Base-by-base conservation (phyloP, 164 flowering plant species). In the Sextonia rubra region DNA sequence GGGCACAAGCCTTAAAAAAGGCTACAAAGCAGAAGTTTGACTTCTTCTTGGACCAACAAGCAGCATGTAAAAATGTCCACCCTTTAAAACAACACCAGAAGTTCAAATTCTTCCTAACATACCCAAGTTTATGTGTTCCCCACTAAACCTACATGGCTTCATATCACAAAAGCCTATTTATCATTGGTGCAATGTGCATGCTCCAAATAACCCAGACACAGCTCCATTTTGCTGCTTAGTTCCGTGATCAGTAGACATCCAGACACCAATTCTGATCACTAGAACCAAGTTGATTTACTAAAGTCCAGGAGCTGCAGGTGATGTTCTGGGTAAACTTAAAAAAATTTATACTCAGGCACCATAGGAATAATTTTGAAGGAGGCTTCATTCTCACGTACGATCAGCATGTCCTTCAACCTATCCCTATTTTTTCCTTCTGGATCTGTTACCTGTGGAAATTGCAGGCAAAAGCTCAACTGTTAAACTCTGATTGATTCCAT, bases 221-320 rank as follows among this genome's bases (percentile, higher is more conserved):
- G n/a, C n/a, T n/a, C n/a, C n/a, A n/a, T n/a, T n/a, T n/a, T 2
- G 68, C 18, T 30, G 26, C 44, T 60, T 12, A 37, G 9, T 44
- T 47, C 47, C 60, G 12, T 27, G 12, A 68, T 12, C 11, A 7
- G 23, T 24, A 25, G 20, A 18, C 9, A 69, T 37, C 47, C 60
- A 24, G 20, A 55, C 14, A 12, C 70, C 47, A 60, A 26, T 32
- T 48, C 60, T 8, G 20, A 29, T 56, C 62, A 69, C 79, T 79
- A 94, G 75, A 95, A 89, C 98, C 98, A 95, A 78, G 92, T 95
- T 66, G 98, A 95, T 71, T 82, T 69, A 61, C 74, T 85, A 77
- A 91, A 95, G 76, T 95, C 98, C 22, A 97, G 80, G 22, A 91
- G 82, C 86, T 95, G 91, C 23, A 97, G 84, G 8, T 92, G 93